Evolutionary conservation across 495 filamentous ascomycete genomes (phyloP), one percentile per base, ranked within the genome.

Genomic region (Pseudoneurospora amorphoporcata): DNA sequence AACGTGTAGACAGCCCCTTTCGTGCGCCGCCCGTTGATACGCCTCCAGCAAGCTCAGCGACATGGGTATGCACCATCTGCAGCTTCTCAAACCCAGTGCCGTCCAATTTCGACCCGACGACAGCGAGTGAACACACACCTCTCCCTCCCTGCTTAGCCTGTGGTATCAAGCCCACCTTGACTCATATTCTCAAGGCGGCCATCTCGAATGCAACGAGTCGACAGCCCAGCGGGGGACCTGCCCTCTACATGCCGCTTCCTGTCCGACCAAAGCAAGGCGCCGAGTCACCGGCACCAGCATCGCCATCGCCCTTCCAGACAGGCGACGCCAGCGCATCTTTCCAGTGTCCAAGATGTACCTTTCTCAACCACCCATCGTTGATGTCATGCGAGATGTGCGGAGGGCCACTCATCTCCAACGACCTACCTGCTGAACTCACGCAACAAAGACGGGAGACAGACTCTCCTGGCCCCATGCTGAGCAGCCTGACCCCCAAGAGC

Each of bases 61-160:
- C 94, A n/a, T 99, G 95, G 95, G 90, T 99, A 65, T 99, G 96
- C 83, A 91, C 93, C 3, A 98, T 99, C 78, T 99, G 95, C 83
- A 94, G 92, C 61, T 95, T 97, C 78, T 96, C 95, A n/a, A 99
- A 99, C 77, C 91, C 93, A 0, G 88, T 98, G 3, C 94, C 95
- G 1, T 92, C 92, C 17, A 97, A 97, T 78, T 98, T 98, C 77
- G 94, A 97, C 72, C 90, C 92, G 0, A 84, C 89, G 2, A 90
- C 91, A 3, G 92, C 92, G 10, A 95, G 87, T 69, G 87, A 88
- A 10, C 86, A 92, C 69, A 94, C 90, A 2, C 88, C 92, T 43
- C 81, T 98, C 37, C 90, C 93, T 10, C 92, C 96, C 72, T 99
- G 95, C 81, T 83, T 97, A 40, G 90, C 94, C 2, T 99, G 95